Evolutionary conservation across 768 basidiomycete genomes (phyloP).

Genomic region (Punctularia strigosozonata): DNA sequence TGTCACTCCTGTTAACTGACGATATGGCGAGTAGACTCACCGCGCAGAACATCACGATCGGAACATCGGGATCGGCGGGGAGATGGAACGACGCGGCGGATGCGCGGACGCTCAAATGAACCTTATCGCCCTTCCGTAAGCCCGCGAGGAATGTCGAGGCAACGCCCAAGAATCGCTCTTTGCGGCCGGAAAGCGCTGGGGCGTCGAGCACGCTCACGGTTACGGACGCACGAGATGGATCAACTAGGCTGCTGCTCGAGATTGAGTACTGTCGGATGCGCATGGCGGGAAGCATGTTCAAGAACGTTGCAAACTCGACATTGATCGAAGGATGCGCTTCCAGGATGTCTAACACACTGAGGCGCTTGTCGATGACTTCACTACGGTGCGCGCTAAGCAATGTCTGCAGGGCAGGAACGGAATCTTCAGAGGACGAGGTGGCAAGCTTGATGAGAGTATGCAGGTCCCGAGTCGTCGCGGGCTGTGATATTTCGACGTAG

Average conservation of each 20-base stretch:
- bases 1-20: no score
- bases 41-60: conserved; percentile 33
- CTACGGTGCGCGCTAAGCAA: conserved; percentile 20
- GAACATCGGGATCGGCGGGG: conserved; percentile 25
- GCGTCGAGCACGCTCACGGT: conserved; percentile 32
- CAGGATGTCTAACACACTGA: conserved; percentile 31
- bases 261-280: conserved; percentile 40
- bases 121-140: conserved; percentile 26
- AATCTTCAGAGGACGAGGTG: conserved; percentile 12
- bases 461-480: conserved; percentile 31
- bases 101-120: conserved; percentile 29
- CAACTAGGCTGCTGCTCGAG: conserved; percentile 35
- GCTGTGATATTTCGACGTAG: conserved; percentile 37
- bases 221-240: conserved; percentile 27
- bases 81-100: conserved; percentile 31
- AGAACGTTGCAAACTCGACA: conserved; percentile 24
- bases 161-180: conserved; percentile 29
- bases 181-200: conserved; percentile 21
- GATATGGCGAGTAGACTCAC: no score
- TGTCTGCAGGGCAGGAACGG: conserved; percentile 17
- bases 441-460: no score
- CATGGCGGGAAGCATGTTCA: conserved; percentile 33
- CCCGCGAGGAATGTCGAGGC: conserved; percentile 32
- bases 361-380: conserved; percentile 21
- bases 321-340: conserved; percentile 24